Conservation (phyloP, 352 stramenopile genomes). For the Phytopythium litorale region DNA sequence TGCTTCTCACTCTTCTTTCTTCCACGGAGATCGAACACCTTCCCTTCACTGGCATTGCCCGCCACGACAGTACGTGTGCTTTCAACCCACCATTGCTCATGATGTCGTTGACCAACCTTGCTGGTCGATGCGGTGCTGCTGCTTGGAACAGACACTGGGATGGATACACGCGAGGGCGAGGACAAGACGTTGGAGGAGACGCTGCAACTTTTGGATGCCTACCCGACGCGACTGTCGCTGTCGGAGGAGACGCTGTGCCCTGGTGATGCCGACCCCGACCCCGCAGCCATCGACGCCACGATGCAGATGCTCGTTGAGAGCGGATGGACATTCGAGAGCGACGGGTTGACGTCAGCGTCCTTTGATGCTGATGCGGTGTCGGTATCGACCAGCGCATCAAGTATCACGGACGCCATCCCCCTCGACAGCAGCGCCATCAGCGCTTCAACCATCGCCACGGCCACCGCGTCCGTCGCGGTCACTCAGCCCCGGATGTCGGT, state of each 20-base stretch:
- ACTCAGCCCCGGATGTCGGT: background rate
- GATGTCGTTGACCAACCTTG: background rate
- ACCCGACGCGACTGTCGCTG: background rate
- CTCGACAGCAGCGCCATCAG: too few species aligned
- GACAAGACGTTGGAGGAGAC: conserved; percentile 8
- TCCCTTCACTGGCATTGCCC: background rate
- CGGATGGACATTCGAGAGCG: conserved; percentile 6
- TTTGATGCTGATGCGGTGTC: background rate
- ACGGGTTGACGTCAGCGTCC: background rate
- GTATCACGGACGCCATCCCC: background rate
- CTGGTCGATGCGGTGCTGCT: background rate
- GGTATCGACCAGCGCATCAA: background rate
- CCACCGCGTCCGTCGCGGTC: background rate
- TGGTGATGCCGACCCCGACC: conserved; percentile 1
- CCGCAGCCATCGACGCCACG: conserved; percentile 2
- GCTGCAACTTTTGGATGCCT: conserved; percentile 1
- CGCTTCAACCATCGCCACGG: background rate
- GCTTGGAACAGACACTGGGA: background rate
- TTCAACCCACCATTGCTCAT: background rate
- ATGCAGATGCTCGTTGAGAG: conserved; percentile 11
- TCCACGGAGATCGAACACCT: background rate
- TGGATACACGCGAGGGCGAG: conserved; percentile 7
- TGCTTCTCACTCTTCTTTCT: background rate
- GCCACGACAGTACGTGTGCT: background rate
- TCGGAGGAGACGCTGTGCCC: background rate